Evolutionary conservation across 768 basidiomycete genomes (phyloP), one percentile per base, ranked within the genome.

Genomic region (Lentinula raphanica): DNA sequence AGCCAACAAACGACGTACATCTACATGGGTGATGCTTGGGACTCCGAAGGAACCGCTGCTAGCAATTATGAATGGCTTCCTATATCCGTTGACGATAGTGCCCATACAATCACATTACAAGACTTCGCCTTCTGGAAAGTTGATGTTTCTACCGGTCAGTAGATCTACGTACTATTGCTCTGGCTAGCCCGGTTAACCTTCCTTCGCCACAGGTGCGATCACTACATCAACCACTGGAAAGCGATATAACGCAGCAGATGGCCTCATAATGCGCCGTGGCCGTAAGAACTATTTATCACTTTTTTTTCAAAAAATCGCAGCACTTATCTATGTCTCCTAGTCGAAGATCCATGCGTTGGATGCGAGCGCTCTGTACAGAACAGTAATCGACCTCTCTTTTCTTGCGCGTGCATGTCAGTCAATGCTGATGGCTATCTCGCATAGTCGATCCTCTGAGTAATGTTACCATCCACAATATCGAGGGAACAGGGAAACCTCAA

Each of bases 401-500:
- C 4, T 5, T 23, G 15, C 5, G 1, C 8, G 21, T 53, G 12
- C 13, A 23, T 21, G 1, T 50, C 17, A 8, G 21, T 50, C 17
- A 8, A 12, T 12, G 17, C 32, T 39, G n/a, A 39, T 36, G 1
- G 12, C 51, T 25, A 31, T 21, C 19, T 3, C 17, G n/a, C n/a
- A 12, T 19, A 59, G 44, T 54, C n/a, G 48, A 50, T 27, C 17
- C 36, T 8, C 67, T 69, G 55, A 59, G 66, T 23, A 67, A 65
- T 27, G 42, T 70, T 35, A 68, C 68, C 28, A 64, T 70, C 55
- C 57, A 59, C 44, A 62, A 66, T 23, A 68, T 72, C 31, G 58
- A 63, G 44, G 69, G 67, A 31, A 70, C 69, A 19, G 70, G 70
- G 4, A 29, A 70, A 48, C 66, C 68, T 3, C 69, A 71, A 60